Base-by-base conservation (phyloP, 2,329 filamentous ascomycete species). In the Colletotrichum chlorophyti region DNA sequence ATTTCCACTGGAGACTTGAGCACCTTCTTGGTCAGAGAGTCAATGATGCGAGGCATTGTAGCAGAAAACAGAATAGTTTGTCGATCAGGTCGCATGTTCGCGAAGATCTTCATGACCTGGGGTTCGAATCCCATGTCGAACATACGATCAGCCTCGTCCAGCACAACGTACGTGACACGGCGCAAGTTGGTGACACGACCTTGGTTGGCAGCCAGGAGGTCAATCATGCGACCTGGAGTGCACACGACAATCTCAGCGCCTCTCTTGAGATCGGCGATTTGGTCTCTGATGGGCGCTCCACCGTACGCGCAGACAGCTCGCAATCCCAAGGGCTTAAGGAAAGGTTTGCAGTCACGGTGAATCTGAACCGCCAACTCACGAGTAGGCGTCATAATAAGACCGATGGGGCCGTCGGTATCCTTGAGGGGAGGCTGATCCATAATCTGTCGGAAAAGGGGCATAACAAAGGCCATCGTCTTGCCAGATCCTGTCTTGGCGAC, bases 41-140 rank as follows among this genome's bases (percentile, higher is more conserved):
- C 92, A 82, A 99, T 96, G 63, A 94, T 93, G 42, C 90, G 87
- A 17, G 95, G 95, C 81, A 98, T 97, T 0, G 95, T 99, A 4
- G 95, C 95, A 0, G 95, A 98, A 73, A 98, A 99, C 21, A 98
- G 82, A 48, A 98, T 93, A 1, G 93, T 97, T 71, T 99, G 95
- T 47, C 91, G 88, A 71, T 97, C 91, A 1, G 95, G 93, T 43
- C 95, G 89, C 71, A 97, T 90, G 68, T 95, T 97, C 64, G 87
- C 87, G 70, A 98, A 88, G 58, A 99, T 95, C 74, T 96, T 97
- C 86, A 95, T 95, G 51, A 99, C 93, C 73, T 99, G 95, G 2
- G 95, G 94, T 75, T 97, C 94, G 69, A 99, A 99, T 12, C 95
- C 95, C 95, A 99, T 98, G 72, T 99, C 95, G 71, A 98, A 97